Evolutionary conservation across 345 rosid species (phyloP).

Genomic region (Linum usitatissimum): DNA sequence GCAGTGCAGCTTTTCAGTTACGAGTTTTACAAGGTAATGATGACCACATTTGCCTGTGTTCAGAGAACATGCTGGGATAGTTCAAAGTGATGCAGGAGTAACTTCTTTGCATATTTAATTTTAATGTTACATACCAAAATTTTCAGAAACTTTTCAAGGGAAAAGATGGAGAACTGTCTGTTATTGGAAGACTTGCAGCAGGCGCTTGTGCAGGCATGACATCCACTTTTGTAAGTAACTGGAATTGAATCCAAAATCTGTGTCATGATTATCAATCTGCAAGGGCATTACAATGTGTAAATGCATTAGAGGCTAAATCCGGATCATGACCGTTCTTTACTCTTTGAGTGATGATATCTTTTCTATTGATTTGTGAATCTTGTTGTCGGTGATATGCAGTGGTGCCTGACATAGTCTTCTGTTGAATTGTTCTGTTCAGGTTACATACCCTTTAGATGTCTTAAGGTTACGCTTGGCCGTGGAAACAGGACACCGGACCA

Average conservation of each 20-base stretch:
- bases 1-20: conserved; percentile 94
- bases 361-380: too few species aligned
- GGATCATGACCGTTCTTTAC: too few species aligned
- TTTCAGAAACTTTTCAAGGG: conserved; percentile 68
- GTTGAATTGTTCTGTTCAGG: conserved; percentile 26
- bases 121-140: conserved; percentile 20
- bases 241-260: conserved; percentile 1
- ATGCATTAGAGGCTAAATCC: too few species aligned
- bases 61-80: too few species aligned
- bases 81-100: not conserved
- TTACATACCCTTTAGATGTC: conserved; percentile 95
- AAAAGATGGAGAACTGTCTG: conserved; percentile 69
- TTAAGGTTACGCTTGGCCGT: conserved; percentile 84
- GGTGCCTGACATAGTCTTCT: not conserved
- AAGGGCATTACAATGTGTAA: not conserved
- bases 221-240: conserved; percentile 74
- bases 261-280: not conserved
- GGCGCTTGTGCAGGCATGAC: conserved; percentile 99
- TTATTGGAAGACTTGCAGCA: conserved; percentile 85
- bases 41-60: not conserved
- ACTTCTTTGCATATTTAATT: not conserved
- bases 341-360: too few species aligned
- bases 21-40: conserved; percentile 75
- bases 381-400: not conserved
- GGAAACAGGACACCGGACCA: conserved; percentile 75